These are phyloP conservation scores for Leptographium wingfieldii DNA, from an alignment of 2,329 filamentous ascomycete genomes.

Conservation along the genomic window DNA sequence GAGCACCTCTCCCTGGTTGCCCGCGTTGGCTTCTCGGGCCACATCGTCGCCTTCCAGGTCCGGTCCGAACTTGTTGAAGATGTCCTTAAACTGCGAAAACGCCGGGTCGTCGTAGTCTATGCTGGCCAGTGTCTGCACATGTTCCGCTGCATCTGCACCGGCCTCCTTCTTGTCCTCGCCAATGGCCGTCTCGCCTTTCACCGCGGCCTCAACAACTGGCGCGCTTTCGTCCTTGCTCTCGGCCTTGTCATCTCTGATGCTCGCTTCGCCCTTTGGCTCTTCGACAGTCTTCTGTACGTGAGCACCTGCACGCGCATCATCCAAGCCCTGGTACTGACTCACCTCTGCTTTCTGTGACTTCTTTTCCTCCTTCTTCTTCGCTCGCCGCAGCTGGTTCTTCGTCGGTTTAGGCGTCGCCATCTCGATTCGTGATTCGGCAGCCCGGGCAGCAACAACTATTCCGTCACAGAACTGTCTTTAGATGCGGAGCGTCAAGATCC, in stretches of 20 bases:
- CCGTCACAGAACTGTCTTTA: background rate
- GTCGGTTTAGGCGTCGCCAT: slow-evolving; percentile 64
- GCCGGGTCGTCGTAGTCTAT: slow-evolving; percentile 57
- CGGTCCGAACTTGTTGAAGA: slow-evolving; percentile 69
- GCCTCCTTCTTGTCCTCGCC: slow-evolving; percentile 15
- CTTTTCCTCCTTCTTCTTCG: slow-evolving; percentile 90
- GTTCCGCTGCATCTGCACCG: slow-evolving; percentile 29
- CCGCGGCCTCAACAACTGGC: background rate
- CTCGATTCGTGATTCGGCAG: slow-evolving; percentile 16
- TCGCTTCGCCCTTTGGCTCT: background rate
- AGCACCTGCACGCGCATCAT: background rate
- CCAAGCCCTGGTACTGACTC: background rate
- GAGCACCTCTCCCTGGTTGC: slow-evolving; percentile 74
- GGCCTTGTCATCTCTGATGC: background rate
- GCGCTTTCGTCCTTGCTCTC: slow-evolving; percentile 14
- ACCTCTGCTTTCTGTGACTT: slow-evolving; percentile 45
- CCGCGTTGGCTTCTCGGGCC: slow-evolving; percentile 50
- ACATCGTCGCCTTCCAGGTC: slow-evolving; percentile 48
- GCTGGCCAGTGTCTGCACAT: slow-evolving; percentile 35
- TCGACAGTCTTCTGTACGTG: background rate
- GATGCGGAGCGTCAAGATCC: background rate
- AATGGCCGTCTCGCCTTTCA: slow-evolving; percentile 7
- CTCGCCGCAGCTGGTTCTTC: slow-evolving; percentile 88
- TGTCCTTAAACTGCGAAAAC: slow-evolving; percentile 70
- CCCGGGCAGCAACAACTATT: background rate